Conservation (phyloP, 176 grass and related monocot species). For the Juncus inflexus region DNA sequence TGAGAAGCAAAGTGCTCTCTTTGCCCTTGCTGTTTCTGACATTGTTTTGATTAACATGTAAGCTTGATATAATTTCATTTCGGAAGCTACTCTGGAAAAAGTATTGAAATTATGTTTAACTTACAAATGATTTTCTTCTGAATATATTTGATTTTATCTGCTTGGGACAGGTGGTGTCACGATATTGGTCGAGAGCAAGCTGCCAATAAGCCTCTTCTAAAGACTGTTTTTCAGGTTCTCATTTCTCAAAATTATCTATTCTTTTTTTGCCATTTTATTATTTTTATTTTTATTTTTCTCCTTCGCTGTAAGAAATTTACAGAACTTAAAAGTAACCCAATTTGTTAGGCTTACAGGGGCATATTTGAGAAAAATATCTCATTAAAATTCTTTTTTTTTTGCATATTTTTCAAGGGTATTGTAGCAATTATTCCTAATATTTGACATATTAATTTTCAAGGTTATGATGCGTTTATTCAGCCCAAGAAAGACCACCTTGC, state of each 20-base stretch:
- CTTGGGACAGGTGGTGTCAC: constrained; percentile 75
- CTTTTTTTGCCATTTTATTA: not conserved
- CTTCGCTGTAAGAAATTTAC: no score
- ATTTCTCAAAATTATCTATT: constrained; percentile 5
- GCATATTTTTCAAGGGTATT: constrained; percentile 12
- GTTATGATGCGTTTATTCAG: constrained; percentile 66
- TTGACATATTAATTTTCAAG: constrained; percentile 31
- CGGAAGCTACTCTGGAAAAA: not conserved
- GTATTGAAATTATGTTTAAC: not conserved
- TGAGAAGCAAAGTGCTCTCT: constrained; percentile 82
- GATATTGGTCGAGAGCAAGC: constrained; percentile 82
- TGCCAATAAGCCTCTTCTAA: constrained; percentile 70
- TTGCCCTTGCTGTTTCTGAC: constrained; percentile 80
- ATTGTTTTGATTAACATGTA: constrained; percentile 88
- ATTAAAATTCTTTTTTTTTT: not conserved
- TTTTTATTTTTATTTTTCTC: no score
- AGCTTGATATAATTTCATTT: constrained; percentile 27
- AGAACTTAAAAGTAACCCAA: no score
- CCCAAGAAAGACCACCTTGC: constrained; percentile 54
- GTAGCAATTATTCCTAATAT: constrained; percentile 9
- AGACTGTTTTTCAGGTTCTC: constrained; percentile 71
- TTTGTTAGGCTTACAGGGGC: no score
- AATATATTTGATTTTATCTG: constrained; percentile 9
- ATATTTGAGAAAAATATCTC: no score
- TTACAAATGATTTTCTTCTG: constrained; percentile 11